Evolutionary conservation across 805 yeast species (phyloP).

Genomic region (Wickerhamiella parazyma): DNA sequence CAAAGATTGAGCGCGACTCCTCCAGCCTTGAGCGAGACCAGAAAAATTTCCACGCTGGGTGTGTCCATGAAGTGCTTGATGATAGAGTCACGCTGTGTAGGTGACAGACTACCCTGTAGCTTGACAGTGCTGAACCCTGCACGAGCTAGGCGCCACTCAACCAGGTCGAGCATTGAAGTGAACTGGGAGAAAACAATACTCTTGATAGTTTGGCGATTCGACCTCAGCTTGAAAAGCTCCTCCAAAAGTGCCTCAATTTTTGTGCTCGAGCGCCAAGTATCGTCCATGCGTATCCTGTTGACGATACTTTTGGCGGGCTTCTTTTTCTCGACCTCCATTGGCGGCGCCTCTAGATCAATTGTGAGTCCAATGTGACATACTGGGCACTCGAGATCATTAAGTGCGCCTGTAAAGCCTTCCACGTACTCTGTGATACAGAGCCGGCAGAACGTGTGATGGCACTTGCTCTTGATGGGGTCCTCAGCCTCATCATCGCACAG

Average conservation of each 20-base stretch:
- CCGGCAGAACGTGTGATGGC: slow-evolving; percentile 89
- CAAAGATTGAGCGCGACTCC: slow-evolving; percentile 95
- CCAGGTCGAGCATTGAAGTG: slow-evolving; percentile 88
- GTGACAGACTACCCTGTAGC: slow-evolving; percentile 94
- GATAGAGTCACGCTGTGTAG: slow-evolving; percentile 83
- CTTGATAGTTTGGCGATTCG: slow-evolving; percentile 79
- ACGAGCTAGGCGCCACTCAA: slow-evolving; percentile 87
- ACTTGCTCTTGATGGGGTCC: slow-evolving; percentile 87
- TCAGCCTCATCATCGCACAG: slow-evolving; percentile 97
- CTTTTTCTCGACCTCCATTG: slow-evolving; percentile 47
- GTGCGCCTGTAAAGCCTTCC: slow-evolving; percentile 53
- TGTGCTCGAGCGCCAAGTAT: slow-evolving; percentile 90
- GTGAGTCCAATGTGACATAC: slow-evolving; percentile 90
- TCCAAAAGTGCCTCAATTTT: slow-evolving; percentile 94
- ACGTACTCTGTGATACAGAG: slow-evolving; percentile 83
- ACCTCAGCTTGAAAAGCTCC: slow-evolving; percentile 73
- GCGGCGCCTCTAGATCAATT: slow-evolving; percentile 78
- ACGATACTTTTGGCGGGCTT: slow-evolving; percentile 53
- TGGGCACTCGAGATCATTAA: slow-evolving; percentile 64
- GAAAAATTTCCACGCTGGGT: slow-evolving; percentile 80
- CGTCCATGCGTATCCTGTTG: slow-evolving; percentile 66
- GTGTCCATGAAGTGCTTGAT: slow-evolving; percentile 87
- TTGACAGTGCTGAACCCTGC: slow-evolving; percentile 95
- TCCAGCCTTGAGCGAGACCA: slow-evolving; percentile 94
- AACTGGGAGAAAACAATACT: slow-evolving; percentile 96